Evolutionary conservation across 139 green algal species (phyloP).

Genomic region (Volvox reticuliferus): DNA sequence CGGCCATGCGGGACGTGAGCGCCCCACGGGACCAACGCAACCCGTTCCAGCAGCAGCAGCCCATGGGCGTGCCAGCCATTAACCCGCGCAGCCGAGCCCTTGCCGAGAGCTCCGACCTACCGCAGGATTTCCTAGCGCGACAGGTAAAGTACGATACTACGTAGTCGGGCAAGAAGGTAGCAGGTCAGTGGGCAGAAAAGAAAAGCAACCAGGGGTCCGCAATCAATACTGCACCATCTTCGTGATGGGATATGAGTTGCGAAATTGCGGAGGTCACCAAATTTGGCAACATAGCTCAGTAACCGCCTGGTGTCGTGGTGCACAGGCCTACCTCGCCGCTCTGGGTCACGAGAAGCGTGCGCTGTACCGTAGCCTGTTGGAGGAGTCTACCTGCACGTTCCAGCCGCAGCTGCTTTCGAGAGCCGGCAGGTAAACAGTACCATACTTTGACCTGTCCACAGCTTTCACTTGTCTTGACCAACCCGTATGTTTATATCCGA

Average conservation of each 20-base stretch:
- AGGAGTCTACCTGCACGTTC: conserved; percentile 49
- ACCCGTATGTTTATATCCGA: no score
- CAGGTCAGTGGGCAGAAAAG: no score
- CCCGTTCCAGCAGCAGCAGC: background rate
- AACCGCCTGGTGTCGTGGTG: background rate
- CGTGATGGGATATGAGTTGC: no score
- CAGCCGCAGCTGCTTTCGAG: conserved; percentile 27
- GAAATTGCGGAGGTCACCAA: no score
- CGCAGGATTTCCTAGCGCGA: conserved; percentile 52
- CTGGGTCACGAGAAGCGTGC: conserved; percentile 55
- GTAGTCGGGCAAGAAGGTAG: no score
- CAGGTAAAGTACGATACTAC: conserved; percentile 27
- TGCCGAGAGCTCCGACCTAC: conserved; percentile 50
- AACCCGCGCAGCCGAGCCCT: conserved; percentile 57
- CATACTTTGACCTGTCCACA: background rate
- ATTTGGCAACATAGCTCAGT: no score
- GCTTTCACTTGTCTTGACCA: background rate
- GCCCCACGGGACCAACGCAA: conserved; percentile 14
- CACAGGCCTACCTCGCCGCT: conserved; percentile 46
- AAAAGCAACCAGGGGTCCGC: no score
- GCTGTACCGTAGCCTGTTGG: conserved; percentile 55
- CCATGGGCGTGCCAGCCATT: conserved; percentile 23
- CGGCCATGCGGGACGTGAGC: conserved; percentile 6
- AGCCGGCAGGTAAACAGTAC: conserved; percentile 12
- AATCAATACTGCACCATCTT: no score